phyloP scores from a whole-genome alignment of 2,329 filamentous ascomycete genomes.

The Arthroderma sp. region DNA sequence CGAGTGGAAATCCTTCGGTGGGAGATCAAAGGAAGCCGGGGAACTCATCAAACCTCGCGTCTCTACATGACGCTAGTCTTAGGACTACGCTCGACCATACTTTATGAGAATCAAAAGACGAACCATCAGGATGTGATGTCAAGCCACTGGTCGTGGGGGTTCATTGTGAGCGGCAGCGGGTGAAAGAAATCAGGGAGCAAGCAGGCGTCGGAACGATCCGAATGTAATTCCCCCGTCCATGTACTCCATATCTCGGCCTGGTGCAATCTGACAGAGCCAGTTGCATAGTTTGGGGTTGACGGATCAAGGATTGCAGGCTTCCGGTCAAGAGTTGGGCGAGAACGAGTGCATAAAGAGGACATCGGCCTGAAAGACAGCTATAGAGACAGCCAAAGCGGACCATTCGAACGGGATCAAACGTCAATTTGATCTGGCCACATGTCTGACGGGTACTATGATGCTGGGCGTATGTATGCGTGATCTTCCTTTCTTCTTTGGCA shows the following conservation, averaged over 20 bases:
- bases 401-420: not conserved
- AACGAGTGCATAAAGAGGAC: not conserved
- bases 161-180: not conserved
- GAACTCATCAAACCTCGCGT: not conserved
- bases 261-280: not conserved
- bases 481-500: not conserved
- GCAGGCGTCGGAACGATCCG: conserved; percentile 1
- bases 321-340: not conserved
- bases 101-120: not conserved
- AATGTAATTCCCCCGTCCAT: not conserved
- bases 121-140: not conserved
- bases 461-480: not conserved
- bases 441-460: not conserved
- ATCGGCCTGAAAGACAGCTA: not conserved
- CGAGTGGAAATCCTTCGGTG: not conserved
- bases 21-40: not conserved
- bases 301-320: not conserved
- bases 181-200: not conserved
- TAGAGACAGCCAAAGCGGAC: not conserved
- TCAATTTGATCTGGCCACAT: not conserved
- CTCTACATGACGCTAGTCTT: not conserved
- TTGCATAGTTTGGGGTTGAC: not conserved
- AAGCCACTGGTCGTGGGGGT: not conserved
- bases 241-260: not conserved
- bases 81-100: not conserved